Percentiles rank a stretch among this genome's conserved stretches.
These are phyloP conservation scores for Nitzschia palea DNA, from an alignment of 108 stramenopile genomes.

Conservation along the genomic window DNA sequence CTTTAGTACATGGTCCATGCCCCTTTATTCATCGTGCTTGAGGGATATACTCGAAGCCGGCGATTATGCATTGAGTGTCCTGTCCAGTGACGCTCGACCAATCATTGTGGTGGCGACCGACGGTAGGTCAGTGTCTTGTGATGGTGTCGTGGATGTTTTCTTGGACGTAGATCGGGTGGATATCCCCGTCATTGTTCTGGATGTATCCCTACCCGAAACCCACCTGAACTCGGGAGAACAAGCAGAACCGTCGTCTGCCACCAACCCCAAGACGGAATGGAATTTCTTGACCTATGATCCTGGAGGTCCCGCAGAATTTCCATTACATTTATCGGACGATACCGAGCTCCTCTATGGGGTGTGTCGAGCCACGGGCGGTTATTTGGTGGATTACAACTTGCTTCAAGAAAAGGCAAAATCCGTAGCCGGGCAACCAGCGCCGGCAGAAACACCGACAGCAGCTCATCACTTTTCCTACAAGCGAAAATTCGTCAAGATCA, in stretches of 20 bases:
- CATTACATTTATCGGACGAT: conserved; percentile 67
- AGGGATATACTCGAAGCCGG: conserved; percentile 68
- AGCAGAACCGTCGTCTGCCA: background rate
- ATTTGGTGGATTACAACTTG: conserved; percentile 56
- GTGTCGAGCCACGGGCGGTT: conserved; percentile 63
- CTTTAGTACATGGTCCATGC: conserved; percentile 37
- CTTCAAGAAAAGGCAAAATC: conserved; percentile 42
- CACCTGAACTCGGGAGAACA: conserved; percentile 7
- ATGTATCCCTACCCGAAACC: conserved; percentile 48
- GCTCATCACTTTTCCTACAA: conserved; percentile 33
- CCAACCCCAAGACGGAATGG: conserved; percentile 14
- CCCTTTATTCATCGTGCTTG: conserved; percentile 53
- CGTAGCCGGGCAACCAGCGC: conserved; percentile 39
- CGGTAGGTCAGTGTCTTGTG: conserved; percentile 67
- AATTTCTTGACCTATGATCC: conserved; percentile 47
- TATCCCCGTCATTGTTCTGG: conserved; percentile 65
- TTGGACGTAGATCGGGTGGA: conserved; percentile 56
- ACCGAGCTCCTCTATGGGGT: conserved; percentile 48
- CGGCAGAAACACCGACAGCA: conserved; percentile 21
- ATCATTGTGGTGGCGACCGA: conserved; percentile 68
- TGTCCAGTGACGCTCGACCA: conserved; percentile 72
- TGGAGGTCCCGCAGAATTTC: conserved; percentile 40
- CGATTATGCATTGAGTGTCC: conserved; percentile 66
- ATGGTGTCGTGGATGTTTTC: conserved; percentile 57
- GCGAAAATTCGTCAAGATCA: conserved; percentile 59